Evolutionary conservation across 192 early-diverging fungal species (phyloP).

Genomic region (Coemansia aciculifera): DNA sequence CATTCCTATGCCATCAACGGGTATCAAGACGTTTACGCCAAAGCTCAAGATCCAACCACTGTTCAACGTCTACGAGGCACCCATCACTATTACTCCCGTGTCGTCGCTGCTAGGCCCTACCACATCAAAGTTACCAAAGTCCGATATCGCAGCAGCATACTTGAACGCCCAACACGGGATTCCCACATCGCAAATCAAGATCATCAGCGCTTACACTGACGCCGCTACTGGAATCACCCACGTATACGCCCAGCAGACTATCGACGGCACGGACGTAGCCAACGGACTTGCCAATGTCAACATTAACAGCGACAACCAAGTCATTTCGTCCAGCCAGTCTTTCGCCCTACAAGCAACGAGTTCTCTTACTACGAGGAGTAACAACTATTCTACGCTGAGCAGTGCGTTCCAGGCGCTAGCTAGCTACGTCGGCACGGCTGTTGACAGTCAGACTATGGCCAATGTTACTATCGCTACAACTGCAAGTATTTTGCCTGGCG

Average conservation of each 20-base stretch:
- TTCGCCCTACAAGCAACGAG: conserved; percentile 12
- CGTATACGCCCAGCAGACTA: conserved; percentile 63
- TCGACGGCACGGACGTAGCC: conserved; percentile 57
- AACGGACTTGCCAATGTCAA: conserved; percentile 69
- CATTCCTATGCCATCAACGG: not conserved
- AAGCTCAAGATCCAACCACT: conserved; percentile 9
- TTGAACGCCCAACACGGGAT: conserved; percentile 15
- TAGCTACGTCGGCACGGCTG: conserved; percentile 61
- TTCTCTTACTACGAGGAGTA: not conserved
- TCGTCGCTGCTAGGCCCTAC: not conserved
- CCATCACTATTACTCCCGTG: conserved; percentile 7
- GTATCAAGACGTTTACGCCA: conserved; percentile 26
- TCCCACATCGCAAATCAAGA: conserved; percentile 24
- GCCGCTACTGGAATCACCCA: conserved; percentile 62
- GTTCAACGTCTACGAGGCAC: conserved; percentile 22
- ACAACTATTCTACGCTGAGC: not conserved
- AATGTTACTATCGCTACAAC: conserved; percentile 69
- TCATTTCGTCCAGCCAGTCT: conserved; percentile 55
- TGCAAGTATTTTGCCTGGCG: conserved; percentile 34
- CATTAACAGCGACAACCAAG: conserved; percentile 30
- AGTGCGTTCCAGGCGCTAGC: conserved; percentile 43
- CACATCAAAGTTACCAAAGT: not conserved
- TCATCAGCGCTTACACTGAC: conserved; percentile 70
- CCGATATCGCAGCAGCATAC: conserved; percentile 9
- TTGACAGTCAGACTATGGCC: conserved; percentile 51